These are phyloP conservation scores for Salix udensis DNA, from an alignment of 345 rosid species.

Conservation along the genomic window DNA sequence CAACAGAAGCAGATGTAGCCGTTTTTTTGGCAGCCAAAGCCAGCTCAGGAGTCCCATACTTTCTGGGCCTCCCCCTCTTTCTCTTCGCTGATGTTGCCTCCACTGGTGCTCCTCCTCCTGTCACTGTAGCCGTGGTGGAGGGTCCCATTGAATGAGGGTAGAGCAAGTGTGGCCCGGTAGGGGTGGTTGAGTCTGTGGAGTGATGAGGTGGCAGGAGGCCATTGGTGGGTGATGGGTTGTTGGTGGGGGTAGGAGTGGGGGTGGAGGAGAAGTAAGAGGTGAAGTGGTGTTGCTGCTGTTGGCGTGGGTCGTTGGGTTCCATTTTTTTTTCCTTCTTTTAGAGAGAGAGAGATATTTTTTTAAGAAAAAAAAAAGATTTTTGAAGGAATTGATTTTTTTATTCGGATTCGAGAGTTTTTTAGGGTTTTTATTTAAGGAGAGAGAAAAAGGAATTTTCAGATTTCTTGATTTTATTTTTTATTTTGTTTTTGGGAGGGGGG, in stretches of 20 bases:
- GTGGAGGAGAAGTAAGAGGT: slow-evolving; percentile 39
- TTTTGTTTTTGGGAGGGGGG: too few species aligned
- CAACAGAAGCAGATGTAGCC: slow-evolving; percentile 15
- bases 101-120: slow-evolving; percentile 20
- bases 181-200: neutral
- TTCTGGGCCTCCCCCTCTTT: slow-evolving; percentile 93
- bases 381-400: slow-evolving; percentile 22
- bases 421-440: neutral
- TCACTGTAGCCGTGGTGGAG: slow-evolving; percentile 46
- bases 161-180: slow-evolving; percentile 29
- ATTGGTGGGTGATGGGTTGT: slow-evolving; percentile 51
- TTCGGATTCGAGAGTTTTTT: neutral
- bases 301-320: slow-evolving; percentile 52
- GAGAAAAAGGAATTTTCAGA: neutral
- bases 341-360: slow-evolving; percentile 30
- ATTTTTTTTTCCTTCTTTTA: slow-evolving; percentile 33
- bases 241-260: slow-evolving; percentile 29
- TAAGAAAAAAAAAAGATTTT: slow-evolving; percentile 13
- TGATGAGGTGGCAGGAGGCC: slow-evolving; percentile 50
- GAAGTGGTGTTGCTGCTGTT: slow-evolving; percentile 35
- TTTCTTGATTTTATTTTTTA: neutral
- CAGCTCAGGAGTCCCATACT: slow-evolving; percentile 91
- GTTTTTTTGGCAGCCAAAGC: slow-evolving; percentile 86
- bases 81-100: slow-evolving; percentile 54
- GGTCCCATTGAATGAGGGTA: slow-evolving; percentile 54